Evolutionary conservation across 2,329 filamentous ascomycete species (phyloP), one percentile per base, ranked within the genome.

Genomic region (Trichoderma sp.): DNA sequence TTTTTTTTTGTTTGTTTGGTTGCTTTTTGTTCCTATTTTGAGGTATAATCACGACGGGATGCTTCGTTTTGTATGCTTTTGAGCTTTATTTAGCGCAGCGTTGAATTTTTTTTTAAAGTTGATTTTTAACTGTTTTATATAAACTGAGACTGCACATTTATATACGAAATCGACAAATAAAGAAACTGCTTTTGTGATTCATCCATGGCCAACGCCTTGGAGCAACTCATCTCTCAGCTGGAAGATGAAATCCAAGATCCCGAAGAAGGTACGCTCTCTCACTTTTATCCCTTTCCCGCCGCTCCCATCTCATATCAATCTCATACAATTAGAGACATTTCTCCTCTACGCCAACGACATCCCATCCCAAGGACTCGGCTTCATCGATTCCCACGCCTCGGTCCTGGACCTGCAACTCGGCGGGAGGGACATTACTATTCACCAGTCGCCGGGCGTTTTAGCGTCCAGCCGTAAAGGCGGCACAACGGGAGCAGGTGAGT

Each of bases 391-490:
- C 17, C 88, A 86, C 71, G 88, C 91, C 10, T 77, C 84, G 1
- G 79, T 81, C 2, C 78, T 97, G 39, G 86, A 92, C 13, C 76
- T 97, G 68, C 84, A 84, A 37, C 85, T 98, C 69, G 87, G 83
- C 65, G 89, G 84, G 66, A 84, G 84, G 63, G 92, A 97, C 74
- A 88, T 93, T 68, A 87, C 85, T 37, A 90, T 98, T 72, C 85
- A 89, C 70, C 95, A 98, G 78, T 97, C 93, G 2, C 94, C 93
- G 0, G 87, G 89, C 10, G 84, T 98, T 10, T 85, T 99, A 42
- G 89, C 89, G 2, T 97, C 93, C 1, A 86, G 89, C 70, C 87
- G 93, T 35, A 84, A 87, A 32, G 89, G 83, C 27, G 84, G 84
- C 17, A 86, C 84, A 17, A 86, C 84, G 2, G 84, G 84, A 68